Conservation (phyloP, 305 asterid species). For the Andrographis paniculata region DNA sequence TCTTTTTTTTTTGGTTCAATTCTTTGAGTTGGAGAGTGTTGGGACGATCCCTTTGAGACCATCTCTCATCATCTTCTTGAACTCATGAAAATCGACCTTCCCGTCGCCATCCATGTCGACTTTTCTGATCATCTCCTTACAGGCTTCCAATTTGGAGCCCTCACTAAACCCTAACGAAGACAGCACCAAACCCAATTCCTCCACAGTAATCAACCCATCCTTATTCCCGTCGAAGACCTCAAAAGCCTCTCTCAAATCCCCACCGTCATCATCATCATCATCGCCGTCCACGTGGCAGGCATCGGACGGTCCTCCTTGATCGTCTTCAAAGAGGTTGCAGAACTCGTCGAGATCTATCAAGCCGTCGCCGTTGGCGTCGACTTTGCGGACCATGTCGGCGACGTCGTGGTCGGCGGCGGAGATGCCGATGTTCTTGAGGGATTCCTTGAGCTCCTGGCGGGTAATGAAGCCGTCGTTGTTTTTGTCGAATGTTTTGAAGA, state of each 20-base stretch:
- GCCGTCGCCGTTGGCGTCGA: slow-evolving; percentile 66
- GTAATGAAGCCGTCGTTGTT: slow-evolving; percentile 72
- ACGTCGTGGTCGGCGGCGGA: slow-evolving; percentile 47
- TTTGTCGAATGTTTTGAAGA: slow-evolving; percentile 79
- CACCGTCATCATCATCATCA: slow-evolving; percentile 14
- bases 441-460: slow-evolving; percentile 48
- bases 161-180: slow-evolving; percentile 55
- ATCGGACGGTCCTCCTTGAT: slow-evolving; percentile 17
- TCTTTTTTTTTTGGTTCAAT: no score
- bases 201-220: slow-evolving; percentile 66
- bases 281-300: no score
- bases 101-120: slow-evolving; percentile 90
- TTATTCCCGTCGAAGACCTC: slow-evolving; percentile 70
- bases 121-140: slow-evolving; percentile 65
- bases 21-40: no score
- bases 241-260: slow-evolving; percentile 58
- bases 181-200: slow-evolving; percentile 54
- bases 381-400: slow-evolving; percentile 54
- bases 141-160: slow-evolving; percentile 55
- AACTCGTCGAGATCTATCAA: slow-evolving; percentile 70
- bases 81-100: slow-evolving; percentile 70
- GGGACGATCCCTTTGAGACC: slow-evolving; percentile 20
- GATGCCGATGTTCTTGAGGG: slow-evolving; percentile 64
- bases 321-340: slow-evolving; percentile 37
- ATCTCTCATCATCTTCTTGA: slow-evolving; percentile 60